Evolutionary conservation across 2,329 filamentous ascomycete species (phyloP).

Genomic region (Colletotrichum navitas): DNA sequence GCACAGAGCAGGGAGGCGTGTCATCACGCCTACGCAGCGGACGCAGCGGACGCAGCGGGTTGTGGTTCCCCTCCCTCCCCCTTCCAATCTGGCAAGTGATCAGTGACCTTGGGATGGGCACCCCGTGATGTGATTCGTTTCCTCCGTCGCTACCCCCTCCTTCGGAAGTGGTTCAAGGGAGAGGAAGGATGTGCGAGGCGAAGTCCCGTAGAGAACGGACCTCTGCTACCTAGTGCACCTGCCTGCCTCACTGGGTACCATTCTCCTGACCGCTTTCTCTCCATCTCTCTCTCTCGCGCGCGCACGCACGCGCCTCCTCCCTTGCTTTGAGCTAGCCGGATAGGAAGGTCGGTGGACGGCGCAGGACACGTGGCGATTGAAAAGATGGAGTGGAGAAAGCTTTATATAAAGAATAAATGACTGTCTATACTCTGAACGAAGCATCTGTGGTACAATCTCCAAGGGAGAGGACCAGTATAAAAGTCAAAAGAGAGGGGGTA

Average conservation of each 20-base stretch:
- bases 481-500: conserved; percentile 9
- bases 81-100: neutral
- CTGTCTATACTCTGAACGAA: conserved; percentile 28
- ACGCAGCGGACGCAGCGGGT: neutral
- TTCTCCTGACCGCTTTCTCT: neutral
- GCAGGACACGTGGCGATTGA: neutral
- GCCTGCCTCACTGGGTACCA: neutral
- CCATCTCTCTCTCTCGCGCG: neutral
- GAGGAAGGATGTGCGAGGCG: neutral
- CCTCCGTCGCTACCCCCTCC: neutral
- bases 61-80: neutral
- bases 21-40: neutral
- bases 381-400: neutral
- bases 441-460: conserved; percentile 19
- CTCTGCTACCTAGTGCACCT: neutral
- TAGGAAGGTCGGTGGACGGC: neutral
- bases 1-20: neutral
- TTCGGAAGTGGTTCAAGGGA: neutral
- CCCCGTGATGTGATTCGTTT: neutral
- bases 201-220: neutral
- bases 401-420: neutral
- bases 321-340: neutral
- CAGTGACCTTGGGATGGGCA: neutral
- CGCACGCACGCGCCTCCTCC: neutral
- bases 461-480: neutral